Percentiles rank a stretch among this genome's conserved stretches.
Conservation (phyloP, 2,329 filamentous ascomycete genomes). For the Alternaria novae-zelandiae region DNA sequence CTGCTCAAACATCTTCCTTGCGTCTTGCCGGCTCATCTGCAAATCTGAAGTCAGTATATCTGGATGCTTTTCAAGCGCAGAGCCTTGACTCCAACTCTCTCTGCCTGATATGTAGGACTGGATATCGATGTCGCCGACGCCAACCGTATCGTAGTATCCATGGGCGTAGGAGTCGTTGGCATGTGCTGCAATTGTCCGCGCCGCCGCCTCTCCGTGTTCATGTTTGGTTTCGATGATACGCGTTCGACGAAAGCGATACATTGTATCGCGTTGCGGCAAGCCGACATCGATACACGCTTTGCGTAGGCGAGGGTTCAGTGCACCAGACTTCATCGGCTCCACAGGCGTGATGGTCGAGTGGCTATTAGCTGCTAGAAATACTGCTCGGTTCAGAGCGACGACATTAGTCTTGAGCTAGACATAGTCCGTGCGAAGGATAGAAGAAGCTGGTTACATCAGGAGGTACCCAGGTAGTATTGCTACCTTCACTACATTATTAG, state of each 20-base stretch:
- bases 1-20: not conserved
- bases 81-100: not conserved
- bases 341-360: not conserved
- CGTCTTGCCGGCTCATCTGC: not conserved
- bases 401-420: not conserved
- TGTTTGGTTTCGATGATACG: not conserved
- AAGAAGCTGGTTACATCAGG: accelerated
- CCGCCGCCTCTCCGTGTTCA: not conserved
- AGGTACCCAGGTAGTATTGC: not conserved
- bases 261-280: not conserved
- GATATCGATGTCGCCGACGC: not conserved
- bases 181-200: not conserved
- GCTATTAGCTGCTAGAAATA: not conserved
- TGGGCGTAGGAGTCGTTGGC: not conserved
- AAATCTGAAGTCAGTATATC: not conserved
- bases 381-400: not conserved
- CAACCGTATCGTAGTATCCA: not conserved
- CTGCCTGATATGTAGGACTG: not conserved
- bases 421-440: not conserved
- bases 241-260: not conserved
- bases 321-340: not conserved
- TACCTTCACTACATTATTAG: not conserved
- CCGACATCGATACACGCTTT: not conserved
- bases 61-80: no score
- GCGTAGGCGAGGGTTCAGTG: not conserved